Evolutionary conservation across 2,329 filamentous ascomycete species (phyloP).

Genomic region (Phialophora tarda): DNA sequence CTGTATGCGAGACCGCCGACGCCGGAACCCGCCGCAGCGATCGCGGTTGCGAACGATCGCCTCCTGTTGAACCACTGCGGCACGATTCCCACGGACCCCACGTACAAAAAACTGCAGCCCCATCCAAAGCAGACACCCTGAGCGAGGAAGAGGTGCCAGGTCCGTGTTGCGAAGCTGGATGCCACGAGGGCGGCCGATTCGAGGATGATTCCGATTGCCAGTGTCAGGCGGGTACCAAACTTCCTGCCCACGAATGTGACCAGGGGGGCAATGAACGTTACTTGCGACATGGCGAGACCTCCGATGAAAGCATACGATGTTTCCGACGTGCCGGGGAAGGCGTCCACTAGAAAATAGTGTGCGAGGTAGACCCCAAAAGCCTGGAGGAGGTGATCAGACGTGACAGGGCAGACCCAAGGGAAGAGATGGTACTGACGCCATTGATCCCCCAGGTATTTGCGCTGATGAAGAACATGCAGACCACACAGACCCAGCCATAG

Average conservation of each 20-base stretch:
- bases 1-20: constrained; percentile 40
- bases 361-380: constrained; percentile 52
- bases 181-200: constrained; percentile 33
- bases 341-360: constrained; percentile 46
- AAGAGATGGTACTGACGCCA: constrained; percentile 26
- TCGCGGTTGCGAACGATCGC: constrained; percentile 40
- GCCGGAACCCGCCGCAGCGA: constrained; percentile 41
- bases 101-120: constrained; percentile 38
- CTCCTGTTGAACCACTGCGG: constrained; percentile 42
- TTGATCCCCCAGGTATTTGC: constrained; percentile 43
- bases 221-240: constrained; percentile 29
- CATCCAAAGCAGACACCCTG: constrained; percentile 40
- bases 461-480: constrained; percentile 40
- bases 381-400: constrained; percentile 16
- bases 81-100: constrained; percentile 32
- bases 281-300: constrained; percentile 36
- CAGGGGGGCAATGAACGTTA: constrained; percentile 39
- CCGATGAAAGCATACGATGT: constrained; percentile 44
- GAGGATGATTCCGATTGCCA: constrained; percentile 34
- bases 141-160: constrained; percentile 39
- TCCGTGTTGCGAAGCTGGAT: constrained; percentile 37
- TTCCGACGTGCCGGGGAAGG: constrained; percentile 38
- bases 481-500: constrained; percentile 43
- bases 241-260: constrained; percentile 36
- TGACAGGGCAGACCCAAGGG: not conserved